Conservation (phyloP, 139 green algal genomes). For the Volvox reticuliferus region DNA sequence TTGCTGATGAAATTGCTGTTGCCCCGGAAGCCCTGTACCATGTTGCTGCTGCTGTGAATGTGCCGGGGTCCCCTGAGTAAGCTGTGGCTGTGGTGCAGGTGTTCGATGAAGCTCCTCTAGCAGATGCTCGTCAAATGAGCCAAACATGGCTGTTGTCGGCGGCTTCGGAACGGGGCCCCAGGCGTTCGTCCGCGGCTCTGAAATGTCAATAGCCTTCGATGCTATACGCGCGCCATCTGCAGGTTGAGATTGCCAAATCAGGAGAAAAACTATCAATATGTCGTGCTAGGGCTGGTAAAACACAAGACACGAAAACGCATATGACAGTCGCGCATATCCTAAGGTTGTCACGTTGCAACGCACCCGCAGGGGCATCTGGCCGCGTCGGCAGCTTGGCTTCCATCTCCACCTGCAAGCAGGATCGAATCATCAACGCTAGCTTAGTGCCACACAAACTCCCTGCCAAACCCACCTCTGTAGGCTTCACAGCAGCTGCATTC, state of each 20-base stretch:
- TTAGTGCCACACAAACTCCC: background rate
- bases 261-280: no score
- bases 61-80: background rate
- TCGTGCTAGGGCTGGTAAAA: no score
- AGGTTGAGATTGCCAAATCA: background rate
- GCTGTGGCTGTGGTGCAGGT: background rate
- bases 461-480: background rate
- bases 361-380: background rate
- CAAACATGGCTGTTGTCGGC: slow-evolving; percentile 48
- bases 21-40: background rate
- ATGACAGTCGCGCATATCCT: no score
- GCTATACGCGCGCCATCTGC: background rate
- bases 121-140: slow-evolving; percentile 51
- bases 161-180: slow-evolving; percentile 38
- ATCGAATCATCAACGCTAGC: background rate
- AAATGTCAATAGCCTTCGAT: slow-evolving; percentile 40
- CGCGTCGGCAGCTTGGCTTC: background rate
- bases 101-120: slow-evolving; percentile 50
- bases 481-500: background rate
- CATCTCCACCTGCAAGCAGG: background rate
- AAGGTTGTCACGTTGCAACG: background rate
- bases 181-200: slow-evolving; percentile 20
- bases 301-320: no score
- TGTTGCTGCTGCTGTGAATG: background rate
- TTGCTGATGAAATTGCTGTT: background rate